A percentile compares a stretch with the other conserved stretches of the same genome.
These are phyloP conservation scores for Phaeosphaeria sp. DNA, from an alignment of 2,329 filamentous ascomycete species.

Conservation along the genomic window DNA sequence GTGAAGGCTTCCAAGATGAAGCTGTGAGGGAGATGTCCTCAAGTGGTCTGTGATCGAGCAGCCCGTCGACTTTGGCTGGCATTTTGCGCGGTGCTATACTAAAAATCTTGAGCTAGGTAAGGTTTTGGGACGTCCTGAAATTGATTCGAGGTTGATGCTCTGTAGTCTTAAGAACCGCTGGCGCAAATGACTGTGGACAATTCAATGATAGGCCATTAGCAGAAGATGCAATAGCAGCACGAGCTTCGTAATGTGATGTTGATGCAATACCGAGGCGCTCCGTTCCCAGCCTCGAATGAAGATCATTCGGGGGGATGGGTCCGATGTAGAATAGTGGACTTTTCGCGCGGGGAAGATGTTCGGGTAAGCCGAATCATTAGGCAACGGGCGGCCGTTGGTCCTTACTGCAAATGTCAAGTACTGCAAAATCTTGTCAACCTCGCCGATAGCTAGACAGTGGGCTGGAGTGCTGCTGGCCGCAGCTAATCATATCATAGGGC, in stretches of 20 bases:
- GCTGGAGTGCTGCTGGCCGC: neutral
- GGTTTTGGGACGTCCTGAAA: neutral
- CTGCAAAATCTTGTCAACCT: neutral
- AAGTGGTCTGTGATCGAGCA: constrained; percentile 31
- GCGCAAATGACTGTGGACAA: neutral
- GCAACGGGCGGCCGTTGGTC: neutral
- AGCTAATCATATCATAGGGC: neutral
- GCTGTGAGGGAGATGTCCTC: constrained; percentile 34
- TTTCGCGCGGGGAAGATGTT: neutral
- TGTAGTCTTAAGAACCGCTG: neutral
- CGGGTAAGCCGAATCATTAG: neutral
- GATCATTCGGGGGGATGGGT: neutral
- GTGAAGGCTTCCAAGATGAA: constrained; percentile 34
- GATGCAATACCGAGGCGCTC: neutral
- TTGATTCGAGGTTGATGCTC: neutral
- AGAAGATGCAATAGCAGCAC: neutral
- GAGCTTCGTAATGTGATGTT: neutral
- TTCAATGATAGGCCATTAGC: neutral
- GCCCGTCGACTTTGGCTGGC: constrained; percentile 37
- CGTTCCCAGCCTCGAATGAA: neutral
- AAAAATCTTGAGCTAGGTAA: neutral
- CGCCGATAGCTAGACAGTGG: neutral
- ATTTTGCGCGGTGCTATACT: constrained; percentile 19
- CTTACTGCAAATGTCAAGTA: neutral
- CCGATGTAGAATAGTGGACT: neutral